A percentile compares a stretch with the other conserved stretches of the same genome.
These are phyloP conservation scores for Acer saccharum DNA, from an alignment of 345 rosid species.

Conservation along the genomic window DNA sequence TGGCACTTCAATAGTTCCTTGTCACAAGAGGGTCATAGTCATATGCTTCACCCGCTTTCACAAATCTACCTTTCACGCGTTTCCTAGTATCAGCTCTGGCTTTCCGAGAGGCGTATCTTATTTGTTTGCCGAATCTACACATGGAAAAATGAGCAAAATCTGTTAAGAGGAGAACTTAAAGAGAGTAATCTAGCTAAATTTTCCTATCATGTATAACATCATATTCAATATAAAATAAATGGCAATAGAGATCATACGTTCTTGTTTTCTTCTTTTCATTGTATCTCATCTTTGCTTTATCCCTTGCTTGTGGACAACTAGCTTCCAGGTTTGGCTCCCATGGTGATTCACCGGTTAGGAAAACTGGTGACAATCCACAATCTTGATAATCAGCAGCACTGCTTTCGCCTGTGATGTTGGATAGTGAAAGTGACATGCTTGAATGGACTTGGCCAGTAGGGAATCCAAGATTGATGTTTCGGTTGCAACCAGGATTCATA, in stretches of 20 bases:
- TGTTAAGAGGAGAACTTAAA: not conserved
- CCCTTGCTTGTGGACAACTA: conserved; percentile 67
- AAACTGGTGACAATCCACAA: conserved; percentile 55
- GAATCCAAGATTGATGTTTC: conserved; percentile 50
- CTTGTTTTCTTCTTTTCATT: conserved; percentile 76
- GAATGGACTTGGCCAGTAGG: conserved; percentile 56
- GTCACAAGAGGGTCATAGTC: conserved; percentile 66
- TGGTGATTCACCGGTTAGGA: conserved; percentile 59
- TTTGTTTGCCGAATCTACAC: conserved; percentile 79
- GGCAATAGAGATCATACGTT: conserved; percentile 38
- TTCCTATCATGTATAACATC: not conserved
- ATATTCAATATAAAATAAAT: not conserved
- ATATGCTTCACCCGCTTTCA: conserved; percentile 81
- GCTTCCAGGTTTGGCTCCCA: conserved; percentile 77
- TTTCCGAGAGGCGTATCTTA: conserved; percentile 86
- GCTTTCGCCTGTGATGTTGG: conserved; percentile 67
- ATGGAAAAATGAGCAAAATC: conserved; percentile 12
- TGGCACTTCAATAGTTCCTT: conserved; percentile 30
- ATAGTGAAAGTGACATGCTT: conserved; percentile 55
- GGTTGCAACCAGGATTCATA: conserved; percentile 43
- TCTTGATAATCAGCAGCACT: conserved; percentile 67
- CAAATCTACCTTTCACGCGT: conserved; percentile 92
- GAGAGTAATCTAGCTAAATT: not conserved
- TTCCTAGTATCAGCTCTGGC: conserved; percentile 94
- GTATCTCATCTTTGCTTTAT: conserved; percentile 81